Conservation (phyloP, 192 early-diverging fungal species). For the Coemansia sp. region DNA sequence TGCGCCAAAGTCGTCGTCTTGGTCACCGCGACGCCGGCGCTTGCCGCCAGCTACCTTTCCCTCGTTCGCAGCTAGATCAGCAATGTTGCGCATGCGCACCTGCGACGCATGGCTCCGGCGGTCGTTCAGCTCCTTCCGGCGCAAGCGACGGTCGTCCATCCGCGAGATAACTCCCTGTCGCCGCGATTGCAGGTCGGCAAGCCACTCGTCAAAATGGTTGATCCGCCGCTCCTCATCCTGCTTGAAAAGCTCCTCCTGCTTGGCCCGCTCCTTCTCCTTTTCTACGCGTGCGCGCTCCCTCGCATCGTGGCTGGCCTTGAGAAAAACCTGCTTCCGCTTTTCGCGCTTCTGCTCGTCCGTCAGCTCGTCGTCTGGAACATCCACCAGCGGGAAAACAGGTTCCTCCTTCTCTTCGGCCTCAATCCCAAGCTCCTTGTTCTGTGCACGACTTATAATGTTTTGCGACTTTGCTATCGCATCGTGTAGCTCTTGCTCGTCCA, state of each 20-base stretch:
- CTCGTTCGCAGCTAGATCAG: slow-evolving; percentile 70
- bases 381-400: slow-evolving; percentile 73
- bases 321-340: slow-evolving; percentile 80
- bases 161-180: slow-evolving; percentile 64
- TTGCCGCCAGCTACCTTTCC: slow-evolving; percentile 10
- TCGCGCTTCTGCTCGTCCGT: slow-evolving; percentile 77
- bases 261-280: slow-evolving; percentile 64
- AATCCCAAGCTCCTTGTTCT: slow-evolving; percentile 80
- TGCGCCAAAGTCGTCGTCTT: slow-evolving; percentile 90
- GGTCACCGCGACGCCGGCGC: slow-evolving; percentile 50
- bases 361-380: slow-evolving; percentile 79
- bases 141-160: slow-evolving; percentile 69
- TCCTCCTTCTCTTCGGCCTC: slow-evolving; percentile 76
- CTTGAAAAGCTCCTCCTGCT: slow-evolving; percentile 59
- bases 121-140: slow-evolving; percentile 79
- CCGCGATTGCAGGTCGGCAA: slow-evolving; percentile 65
- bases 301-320: slow-evolving; percentile 77
- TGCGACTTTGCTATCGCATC: slow-evolving; percentile 71
- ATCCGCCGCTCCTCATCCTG: slow-evolving; percentile 74
- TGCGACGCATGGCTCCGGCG: slow-evolving; percentile 86
- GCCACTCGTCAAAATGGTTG: slow-evolving; percentile 71
- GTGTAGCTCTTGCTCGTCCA: slow-evolving; percentile 72
- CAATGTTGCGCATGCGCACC: slow-evolving; percentile 83
- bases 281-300: slow-evolving; percentile 70
- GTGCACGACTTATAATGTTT: slow-evolving; percentile 64